A percentile compares a stretch with the other conserved stretches of the same genome.
Conservation (phyloP, 352 stramenopile species). For the Pythium vanterpoolii region DNA sequence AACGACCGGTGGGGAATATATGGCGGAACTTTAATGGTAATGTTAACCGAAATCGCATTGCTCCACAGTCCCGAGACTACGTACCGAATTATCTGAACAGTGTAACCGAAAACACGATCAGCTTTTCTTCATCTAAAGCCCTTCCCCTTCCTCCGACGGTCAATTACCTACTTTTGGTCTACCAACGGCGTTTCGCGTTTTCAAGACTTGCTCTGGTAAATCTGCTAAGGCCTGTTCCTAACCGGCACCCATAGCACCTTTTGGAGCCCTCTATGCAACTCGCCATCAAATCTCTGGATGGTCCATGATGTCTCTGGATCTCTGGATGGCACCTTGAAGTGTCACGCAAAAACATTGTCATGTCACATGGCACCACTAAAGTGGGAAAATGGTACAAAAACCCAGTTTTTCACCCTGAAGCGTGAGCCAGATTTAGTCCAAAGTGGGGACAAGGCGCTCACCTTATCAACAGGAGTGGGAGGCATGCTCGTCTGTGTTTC, state of each 20-base stretch:
- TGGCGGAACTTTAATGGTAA: conserved; percentile 11
- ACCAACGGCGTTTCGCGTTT: neutral
- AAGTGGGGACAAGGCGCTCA: too few species aligned
- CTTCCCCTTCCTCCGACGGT: conserved; percentile 1
- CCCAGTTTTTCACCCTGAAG: neutral
- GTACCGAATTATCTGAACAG: neutral
- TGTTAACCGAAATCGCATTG: neutral
- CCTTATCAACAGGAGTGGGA: too few species aligned
- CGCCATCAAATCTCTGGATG: too few species aligned
- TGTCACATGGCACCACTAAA: neutral
- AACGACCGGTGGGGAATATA: neutral
- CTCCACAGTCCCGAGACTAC: neutral
- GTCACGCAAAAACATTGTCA: too few species aligned
- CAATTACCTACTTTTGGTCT: neutral
- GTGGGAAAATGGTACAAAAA: neutral
- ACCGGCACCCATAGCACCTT: too few species aligned
- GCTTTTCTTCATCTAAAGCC: neutral
- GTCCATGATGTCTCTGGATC: neutral
- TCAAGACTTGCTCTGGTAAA: too few species aligned
- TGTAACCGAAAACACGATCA: neutral
- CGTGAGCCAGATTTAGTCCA: neutral
- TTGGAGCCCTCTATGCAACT: too few species aligned
- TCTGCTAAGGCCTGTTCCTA: too few species aligned
- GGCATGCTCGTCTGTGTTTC: too few species aligned
- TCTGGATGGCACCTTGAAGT: too few species aligned